phyloP scores from a whole-genome alignment of 495 filamentous ascomycete species.

The Penicillium desertorum region DNA sequence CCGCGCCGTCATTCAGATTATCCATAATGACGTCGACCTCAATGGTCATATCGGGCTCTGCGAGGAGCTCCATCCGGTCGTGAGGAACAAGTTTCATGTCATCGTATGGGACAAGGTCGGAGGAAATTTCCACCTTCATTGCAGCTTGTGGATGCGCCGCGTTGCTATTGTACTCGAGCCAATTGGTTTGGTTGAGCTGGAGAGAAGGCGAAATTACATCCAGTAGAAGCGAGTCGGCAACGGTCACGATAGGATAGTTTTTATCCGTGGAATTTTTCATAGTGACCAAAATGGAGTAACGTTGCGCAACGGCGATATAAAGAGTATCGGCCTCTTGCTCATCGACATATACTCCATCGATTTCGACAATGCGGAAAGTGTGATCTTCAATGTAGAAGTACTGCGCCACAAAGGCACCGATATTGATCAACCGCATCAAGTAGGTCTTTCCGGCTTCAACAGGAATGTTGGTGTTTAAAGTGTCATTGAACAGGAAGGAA shows the following conservation, averaged over 20 bases:
- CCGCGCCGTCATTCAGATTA: conserved; percentile 40
- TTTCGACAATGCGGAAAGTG: conserved; percentile 58
- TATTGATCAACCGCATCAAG: conserved; percentile 73
- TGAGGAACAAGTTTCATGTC: conserved; percentile 51
- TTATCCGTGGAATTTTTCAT: conserved; percentile 60
- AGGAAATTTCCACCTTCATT: conserved; percentile 46
- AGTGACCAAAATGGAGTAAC: conserved; percentile 68
- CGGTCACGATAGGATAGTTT: conserved; percentile 64
- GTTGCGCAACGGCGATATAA: conserved; percentile 68
- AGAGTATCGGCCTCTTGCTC: conserved; percentile 58
- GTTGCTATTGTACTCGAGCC: conserved; percentile 67
- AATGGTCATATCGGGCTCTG: conserved; percentile 32
- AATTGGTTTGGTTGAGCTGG: conserved; percentile 72
- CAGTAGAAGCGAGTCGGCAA: conserved; percentile 35
- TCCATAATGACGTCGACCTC: conserved; percentile 44
- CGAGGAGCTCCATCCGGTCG: conserved; percentile 19
- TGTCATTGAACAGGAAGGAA: conserved; percentile 58
- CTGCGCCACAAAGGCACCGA: conserved; percentile 69
- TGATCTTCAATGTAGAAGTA: conserved; percentile 80
- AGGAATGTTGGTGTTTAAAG: conserved; percentile 51
- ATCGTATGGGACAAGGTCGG: conserved; percentile 48
- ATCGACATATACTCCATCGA: conserved; percentile 56
- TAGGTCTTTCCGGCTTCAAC: conserved; percentile 77
- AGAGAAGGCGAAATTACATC: conserved; percentile 30
- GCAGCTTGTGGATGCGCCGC: conserved; percentile 55